These are phyloP conservation scores for Sporisorium sorghi DNA, from an alignment of 1,284 basidiomycete species.

Conservation along the genomic window DNA sequence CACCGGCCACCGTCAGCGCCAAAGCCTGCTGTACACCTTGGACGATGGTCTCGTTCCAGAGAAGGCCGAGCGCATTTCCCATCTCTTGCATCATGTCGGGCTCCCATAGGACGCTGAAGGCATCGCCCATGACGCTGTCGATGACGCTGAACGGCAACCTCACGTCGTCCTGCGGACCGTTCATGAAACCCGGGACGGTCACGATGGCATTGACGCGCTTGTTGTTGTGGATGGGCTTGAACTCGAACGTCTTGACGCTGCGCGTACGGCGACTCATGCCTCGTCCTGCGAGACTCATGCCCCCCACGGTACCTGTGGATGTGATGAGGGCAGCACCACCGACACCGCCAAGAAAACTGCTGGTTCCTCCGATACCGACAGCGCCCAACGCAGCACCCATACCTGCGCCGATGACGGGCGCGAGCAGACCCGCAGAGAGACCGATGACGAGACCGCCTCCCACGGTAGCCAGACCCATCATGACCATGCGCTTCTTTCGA, in stretches of 20 bases:
- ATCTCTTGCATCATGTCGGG: slow-evolving; percentile 70
- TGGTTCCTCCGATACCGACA: slow-evolving; percentile 67
- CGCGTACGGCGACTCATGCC: slow-evolving; percentile 66
- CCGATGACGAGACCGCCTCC: slow-evolving; percentile 69
- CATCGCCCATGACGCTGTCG: slow-evolving; percentile 68
- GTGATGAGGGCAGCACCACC: slow-evolving; percentile 68
- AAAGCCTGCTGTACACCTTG: slow-evolving; percentile 68
- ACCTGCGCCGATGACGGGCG: slow-evolving; percentile 68
- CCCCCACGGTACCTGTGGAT: slow-evolving; percentile 65
- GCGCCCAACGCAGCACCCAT: slow-evolving; percentile 66
- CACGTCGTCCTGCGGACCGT: slow-evolving; percentile 63
- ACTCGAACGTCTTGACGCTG: slow-evolving; percentile 68
- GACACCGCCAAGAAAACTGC: slow-evolving; percentile 65
- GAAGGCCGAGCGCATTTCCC: slow-evolving; percentile 67
- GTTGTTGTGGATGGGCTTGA: slow-evolving; percentile 69
- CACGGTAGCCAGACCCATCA: slow-evolving; percentile 68
- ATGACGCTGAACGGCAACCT: slow-evolving; percentile 68
- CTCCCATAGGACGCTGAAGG: slow-evolving; percentile 67
- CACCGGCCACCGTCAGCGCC: slow-evolving; percentile 64
- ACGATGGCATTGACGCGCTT: slow-evolving; percentile 69
- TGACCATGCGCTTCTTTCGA: slow-evolving; percentile 60
- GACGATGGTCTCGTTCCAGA: slow-evolving; percentile 69
- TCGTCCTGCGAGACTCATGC: slow-evolving; percentile 63
- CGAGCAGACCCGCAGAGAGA: slow-evolving; percentile 65
- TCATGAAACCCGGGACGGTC: slow-evolving; percentile 66